Percentiles rank a stretch among this genome's conserved stretches.
These are phyloP conservation scores for Macrophomina phaseolina DNA, from an alignment of 2,329 filamentous ascomycete genomes.

Conservation along the genomic window DNA sequence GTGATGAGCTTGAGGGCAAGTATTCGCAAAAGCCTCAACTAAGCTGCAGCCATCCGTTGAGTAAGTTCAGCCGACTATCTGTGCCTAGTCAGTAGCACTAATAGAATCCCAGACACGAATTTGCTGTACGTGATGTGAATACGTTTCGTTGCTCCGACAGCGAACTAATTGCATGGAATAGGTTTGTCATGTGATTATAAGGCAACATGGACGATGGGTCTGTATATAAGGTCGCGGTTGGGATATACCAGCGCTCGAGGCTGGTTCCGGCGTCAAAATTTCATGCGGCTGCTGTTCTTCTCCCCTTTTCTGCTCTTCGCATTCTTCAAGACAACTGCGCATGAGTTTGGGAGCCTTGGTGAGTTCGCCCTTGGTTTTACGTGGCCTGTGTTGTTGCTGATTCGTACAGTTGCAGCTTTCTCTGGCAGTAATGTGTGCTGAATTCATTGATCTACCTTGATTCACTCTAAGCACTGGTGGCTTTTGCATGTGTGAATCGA, in stretches of 20 bases:
- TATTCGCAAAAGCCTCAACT: slow-evolving; percentile 96
- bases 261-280: slow-evolving; percentile 15
- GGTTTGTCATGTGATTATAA: slow-evolving; percentile 25
- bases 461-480: background rate
- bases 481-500: too few species aligned
- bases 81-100: background rate
- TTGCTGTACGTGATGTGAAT: slow-evolving; percentile 70
- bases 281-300: background rate
- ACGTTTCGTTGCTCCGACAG: background rate
- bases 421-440: background rate
- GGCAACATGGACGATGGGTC: background rate
- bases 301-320: background rate
- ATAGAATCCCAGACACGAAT: slow-evolving; percentile 61
- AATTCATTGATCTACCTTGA: background rate
- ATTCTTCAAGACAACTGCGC: background rate
- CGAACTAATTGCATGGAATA: slow-evolving; percentile 9
- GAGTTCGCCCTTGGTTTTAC: background rate
- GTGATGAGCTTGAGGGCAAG: slow-evolving; percentile 83
- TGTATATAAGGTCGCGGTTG: slow-evolving; percentile 9
- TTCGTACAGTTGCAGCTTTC: background rate
- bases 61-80: slow-evolving; percentile 58
- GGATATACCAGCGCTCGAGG: slow-evolving; percentile 14
- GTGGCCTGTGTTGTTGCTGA: background rate
- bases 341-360: background rate
- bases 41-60: slow-evolving; percentile 92